Base-by-base conservation (phyloP, 2,329 filamentous ascomycete species). In the Sclerotinia subarctica region DNA sequence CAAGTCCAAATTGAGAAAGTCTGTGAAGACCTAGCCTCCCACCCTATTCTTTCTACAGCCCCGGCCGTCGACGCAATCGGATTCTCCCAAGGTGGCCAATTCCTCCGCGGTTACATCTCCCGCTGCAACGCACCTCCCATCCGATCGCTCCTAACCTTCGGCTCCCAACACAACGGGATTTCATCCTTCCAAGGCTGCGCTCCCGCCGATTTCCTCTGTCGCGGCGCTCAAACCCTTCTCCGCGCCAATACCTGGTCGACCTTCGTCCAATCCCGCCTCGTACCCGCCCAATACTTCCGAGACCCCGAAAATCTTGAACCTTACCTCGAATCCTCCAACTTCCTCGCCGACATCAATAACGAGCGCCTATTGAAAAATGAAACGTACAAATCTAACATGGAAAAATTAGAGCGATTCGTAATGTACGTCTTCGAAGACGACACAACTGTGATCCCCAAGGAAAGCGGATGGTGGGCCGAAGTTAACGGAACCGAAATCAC, bases 291-390 rank as follows among this genome's bases (percentile, higher is more conserved):
- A 82, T 99, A 99, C 82, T 98, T 90, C 82, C 90, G 94, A 64
- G 87, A 94, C 72, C 86, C 86, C 70, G 78, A 82, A 68, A 81
- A 93, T 77, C 79, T 93, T 78, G 86, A 88, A 0, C 80, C 83
- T 42, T 99, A 98, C 77, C 85, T 98, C 26, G 86, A 89, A 72
- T 78, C 87, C 77, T 95, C 91, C 74, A 94, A 94, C 78, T 97
- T 96, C 79, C 83, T 99, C 11, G 95, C 94, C 13, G 94, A 98
- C 77, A 90, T 98, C 80, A 99, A 99, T 80, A 98, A 98, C 78
- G 95, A 99, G 85, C 85, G 94, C 15, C 72, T 72, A 60, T 70
- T 81, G 66, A 96, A 96, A 85, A 97, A 93, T 75, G 75, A 79
- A 47, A 84, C 81, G 17, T 99, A 98, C 79, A 88, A 85, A 77